Evolutionary conservation across 2,329 filamentous ascomycete genomes (phyloP).

Genomic region (Thelonectria blattea): DNA sequence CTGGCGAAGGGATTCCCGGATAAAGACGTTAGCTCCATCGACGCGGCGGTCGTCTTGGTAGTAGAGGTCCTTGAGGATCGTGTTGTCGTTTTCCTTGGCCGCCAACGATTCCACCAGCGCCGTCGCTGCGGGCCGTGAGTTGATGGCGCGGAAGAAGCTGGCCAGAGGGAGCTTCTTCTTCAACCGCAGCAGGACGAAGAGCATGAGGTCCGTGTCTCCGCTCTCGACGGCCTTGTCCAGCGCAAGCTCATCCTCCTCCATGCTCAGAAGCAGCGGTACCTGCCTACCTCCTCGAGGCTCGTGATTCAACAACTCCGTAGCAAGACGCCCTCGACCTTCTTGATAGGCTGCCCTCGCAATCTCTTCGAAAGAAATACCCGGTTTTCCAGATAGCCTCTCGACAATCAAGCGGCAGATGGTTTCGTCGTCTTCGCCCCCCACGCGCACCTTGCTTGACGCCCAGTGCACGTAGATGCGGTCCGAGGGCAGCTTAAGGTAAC

Average conservation of each 20-base stretch:
- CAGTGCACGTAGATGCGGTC: slow-evolving; percentile 95
- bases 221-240: slow-evolving; percentile 97
- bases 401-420: slow-evolving; percentile 86
- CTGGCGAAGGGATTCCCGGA: slow-evolving; percentile 82
- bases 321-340: slow-evolving; percentile 86
- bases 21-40: slow-evolving; percentile 86
- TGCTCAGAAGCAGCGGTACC: slow-evolving; percentile 88
- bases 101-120: slow-evolving; percentile 89
- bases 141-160: slow-evolving; percentile 91
- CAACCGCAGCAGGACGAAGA: slow-evolving; percentile 84
- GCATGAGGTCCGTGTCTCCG: slow-evolving; percentile 91
- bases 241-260: slow-evolving; percentile 95
- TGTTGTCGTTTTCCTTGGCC: slow-evolving; percentile 70
- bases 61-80: slow-evolving; percentile 90
- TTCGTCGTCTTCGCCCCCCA: slow-evolving; percentile 85
- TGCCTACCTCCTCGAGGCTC: slow-evolving; percentile 95
- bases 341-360: slow-evolving; percentile 94
- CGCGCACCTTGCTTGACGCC: slow-evolving; percentile 92
- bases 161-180: slow-evolving; percentile 91
- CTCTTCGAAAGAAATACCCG: slow-evolving; percentile 92
- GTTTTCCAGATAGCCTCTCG: slow-evolving; percentile 82
- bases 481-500: slow-evolving; percentile 83
- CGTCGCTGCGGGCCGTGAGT: slow-evolving; percentile 81
- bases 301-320: slow-evolving; percentile 89
- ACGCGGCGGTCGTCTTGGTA: slow-evolving; percentile 94